Evolutionary conservation across 805 yeast genomes (phyloP).

Genomic region (Yarrowia deformans): DNA sequence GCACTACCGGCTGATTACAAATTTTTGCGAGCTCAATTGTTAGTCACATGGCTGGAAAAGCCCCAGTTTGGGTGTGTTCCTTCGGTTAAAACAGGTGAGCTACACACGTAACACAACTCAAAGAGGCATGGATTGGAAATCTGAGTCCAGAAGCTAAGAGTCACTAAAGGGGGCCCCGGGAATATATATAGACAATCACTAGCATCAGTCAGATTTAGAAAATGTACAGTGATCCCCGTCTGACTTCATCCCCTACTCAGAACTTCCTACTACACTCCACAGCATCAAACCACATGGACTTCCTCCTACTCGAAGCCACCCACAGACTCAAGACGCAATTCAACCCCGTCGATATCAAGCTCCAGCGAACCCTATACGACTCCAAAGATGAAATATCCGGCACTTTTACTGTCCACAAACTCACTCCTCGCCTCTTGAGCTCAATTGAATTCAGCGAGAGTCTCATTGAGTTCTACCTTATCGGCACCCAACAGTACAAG

Average conservation of each 20-base stretch:
- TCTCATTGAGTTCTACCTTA: slow-evolving; percentile 28
- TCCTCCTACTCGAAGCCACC: slow-evolving; percentile 21
- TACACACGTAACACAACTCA: neutral
- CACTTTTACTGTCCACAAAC: slow-evolving; percentile 8
- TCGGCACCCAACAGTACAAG: slow-evolving; percentile 29
- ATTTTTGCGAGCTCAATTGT: slow-evolving; percentile 7
- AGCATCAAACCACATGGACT: slow-evolving; percentile 10
- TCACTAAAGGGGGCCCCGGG: neutral
- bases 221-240: slow-evolving; percentile 23
- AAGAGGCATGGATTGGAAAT: neutral
- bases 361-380: slow-evolving; percentile 3
- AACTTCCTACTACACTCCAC: slow-evolving; percentile 18
- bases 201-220: neutral
- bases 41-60: slow-evolving; percentile 10
- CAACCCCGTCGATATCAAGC: slow-evolving; percentile 26
- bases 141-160: neutral
- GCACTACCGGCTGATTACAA: slow-evolving; percentile 25
- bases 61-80: neutral
- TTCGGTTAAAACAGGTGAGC: neutral
- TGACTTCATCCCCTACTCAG: slow-evolving; percentile 22
- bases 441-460: slow-evolving; percentile 8
- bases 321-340: slow-evolving; percentile 22
- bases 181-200: neutral
- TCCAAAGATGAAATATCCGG: slow-evolving; percentile 19
- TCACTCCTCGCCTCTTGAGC: slow-evolving; percentile 16